A percentile compares a stretch with the other conserved stretches of the same genome.
Conservation (phyloP, 257 asterid species). For the Rauvolfia tetraphylla region DNA sequence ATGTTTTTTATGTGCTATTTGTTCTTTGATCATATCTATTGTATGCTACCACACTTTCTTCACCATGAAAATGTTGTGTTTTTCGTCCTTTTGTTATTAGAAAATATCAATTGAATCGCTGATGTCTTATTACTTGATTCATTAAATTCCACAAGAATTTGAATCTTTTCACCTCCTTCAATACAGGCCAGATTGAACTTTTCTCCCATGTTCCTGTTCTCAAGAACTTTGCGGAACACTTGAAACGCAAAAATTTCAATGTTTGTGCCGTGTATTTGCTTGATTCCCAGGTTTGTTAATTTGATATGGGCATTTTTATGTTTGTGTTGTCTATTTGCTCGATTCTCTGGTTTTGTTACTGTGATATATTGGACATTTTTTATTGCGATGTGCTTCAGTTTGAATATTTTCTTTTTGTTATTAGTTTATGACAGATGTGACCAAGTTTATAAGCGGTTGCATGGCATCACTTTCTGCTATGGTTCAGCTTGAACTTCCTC, state of each 20-base stretch:
- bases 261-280: conserved; percentile 90
- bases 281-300: conserved; percentile 78
- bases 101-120: background rate
- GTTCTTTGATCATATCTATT: background rate
- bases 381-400: background rate
- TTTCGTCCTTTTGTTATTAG: background rate
- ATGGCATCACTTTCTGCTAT: conserved; percentile 98
- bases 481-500: conserved; percentile 98
- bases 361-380: too few relatives aligned
- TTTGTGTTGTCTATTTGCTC: conserved; percentile 84
- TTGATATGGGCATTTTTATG: conserved; percentile 42
- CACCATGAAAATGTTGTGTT: background rate
- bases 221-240: conserved; percentile 84
- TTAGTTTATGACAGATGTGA: conserved; percentile 91
- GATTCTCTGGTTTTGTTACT: conserved; percentile 76
- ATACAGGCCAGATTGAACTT: conserved; percentile 89
- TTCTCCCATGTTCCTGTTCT: conserved; percentile 95
- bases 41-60: background rate
- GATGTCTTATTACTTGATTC: background rate
- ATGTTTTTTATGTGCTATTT: background rate
- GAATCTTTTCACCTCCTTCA: conserved; percentile 18
- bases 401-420: conserved; percentile 10
- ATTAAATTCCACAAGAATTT: background rate
- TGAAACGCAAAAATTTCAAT: conserved; percentile 73
- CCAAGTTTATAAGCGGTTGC: conserved; percentile 98